Percentiles rank a stretch among this genome's conserved stretches.
Evolutionary conservation across 345 rosid genomes (phyloP).

Genomic region (Citrus cavaleriei): DNA sequence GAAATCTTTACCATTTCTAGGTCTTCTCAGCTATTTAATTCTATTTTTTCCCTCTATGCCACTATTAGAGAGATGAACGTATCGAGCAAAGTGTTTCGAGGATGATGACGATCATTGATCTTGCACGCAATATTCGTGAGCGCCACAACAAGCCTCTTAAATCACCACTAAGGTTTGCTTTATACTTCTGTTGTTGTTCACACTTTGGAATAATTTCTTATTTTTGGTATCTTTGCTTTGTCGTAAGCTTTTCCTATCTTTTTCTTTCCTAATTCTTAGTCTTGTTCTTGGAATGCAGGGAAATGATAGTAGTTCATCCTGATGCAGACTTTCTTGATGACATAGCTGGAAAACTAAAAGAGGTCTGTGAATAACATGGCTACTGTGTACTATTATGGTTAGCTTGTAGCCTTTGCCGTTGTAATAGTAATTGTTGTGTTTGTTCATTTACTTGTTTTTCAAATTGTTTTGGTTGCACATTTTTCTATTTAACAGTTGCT

Average conservation of each 20-base stretch:
- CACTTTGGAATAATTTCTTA: neutral
- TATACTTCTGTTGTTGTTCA: conserved; percentile 5
- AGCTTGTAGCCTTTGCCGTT: neutral
- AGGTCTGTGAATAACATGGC: conserved; percentile 45
- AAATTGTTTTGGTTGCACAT: neutral
- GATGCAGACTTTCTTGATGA: conserved; percentile 86
- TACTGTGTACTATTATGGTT: neutral
- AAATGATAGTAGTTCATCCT: conserved; percentile 89
- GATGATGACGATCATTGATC: conserved; percentile 96
- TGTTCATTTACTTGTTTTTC: neutral
- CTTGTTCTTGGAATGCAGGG: conserved; percentile 42
- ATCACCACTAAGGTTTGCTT: conserved; percentile 77
- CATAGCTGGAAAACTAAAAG: conserved; percentile 84
- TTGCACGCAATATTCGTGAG: conserved; percentile 95
- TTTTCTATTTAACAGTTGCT: neutral
- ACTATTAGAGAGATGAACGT: conserved; percentile 63
- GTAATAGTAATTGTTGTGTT: neutral
- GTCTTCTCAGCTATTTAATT: neutral
- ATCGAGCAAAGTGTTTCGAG: conserved; percentile 92
- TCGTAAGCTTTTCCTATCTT: neutral
- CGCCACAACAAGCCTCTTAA: conserved; percentile 87
- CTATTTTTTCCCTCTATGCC: conserved; percentile 5
- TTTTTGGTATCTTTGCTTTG: neutral
- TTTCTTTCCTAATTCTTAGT: neutral
- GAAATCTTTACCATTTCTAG: neutral